A percentile compares a stretch with the other conserved stretches of the same genome.
These are phyloP conservation scores for Vinca minor DNA, from an alignment of 257 asterid genomes.

Conservation along the genomic window DNA sequence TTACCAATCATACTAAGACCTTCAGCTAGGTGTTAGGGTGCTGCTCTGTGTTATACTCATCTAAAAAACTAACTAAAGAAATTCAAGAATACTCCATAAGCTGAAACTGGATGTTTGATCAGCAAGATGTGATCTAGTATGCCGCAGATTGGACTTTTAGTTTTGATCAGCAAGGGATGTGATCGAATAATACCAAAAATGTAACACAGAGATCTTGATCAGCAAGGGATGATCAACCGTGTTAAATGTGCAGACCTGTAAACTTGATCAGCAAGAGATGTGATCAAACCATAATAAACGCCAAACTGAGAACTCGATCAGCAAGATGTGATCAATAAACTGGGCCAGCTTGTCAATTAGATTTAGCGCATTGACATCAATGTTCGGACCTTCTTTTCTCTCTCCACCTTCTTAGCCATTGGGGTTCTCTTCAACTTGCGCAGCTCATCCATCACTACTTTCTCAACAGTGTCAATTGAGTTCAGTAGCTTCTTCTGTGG, in stretches of 20 bases:
- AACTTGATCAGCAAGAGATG: constrained; percentile 33
- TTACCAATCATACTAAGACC: constrained; percentile 5
- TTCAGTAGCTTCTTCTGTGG: constrained; percentile 62
- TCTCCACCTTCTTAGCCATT: constrained; percentile 48
- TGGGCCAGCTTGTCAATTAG: constrained; percentile 25
- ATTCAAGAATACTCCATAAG: neutral
- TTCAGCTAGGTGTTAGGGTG: neutral
- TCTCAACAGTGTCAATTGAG: constrained; percentile 61
- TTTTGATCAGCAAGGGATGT: constrained; percentile 38
- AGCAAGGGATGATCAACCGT: constrained; percentile 20
- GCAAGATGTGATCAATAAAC: constrained; percentile 34
- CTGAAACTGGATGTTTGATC: constrained; percentile 22
- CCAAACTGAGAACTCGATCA: constrained; percentile 31
- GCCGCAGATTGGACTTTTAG: constrained; percentile 10
- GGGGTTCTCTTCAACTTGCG: constrained; percentile 58
- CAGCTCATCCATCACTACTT: constrained; percentile 64
- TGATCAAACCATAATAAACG: constrained; percentile 15
- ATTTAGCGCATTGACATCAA: constrained; percentile 70
- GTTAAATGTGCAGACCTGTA: constrained; percentile 10
- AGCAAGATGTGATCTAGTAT: constrained; percentile 28
- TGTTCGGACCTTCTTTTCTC: constrained; percentile 51
- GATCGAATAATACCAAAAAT: constrained; percentile 22
- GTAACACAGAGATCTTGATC: constrained; percentile 25
- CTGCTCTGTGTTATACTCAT: neutral
- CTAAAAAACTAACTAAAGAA: neutral